Evolutionary conservation across 805 yeast species (phyloP).

Genomic region (Tetrapisispora phaffii): DNA sequence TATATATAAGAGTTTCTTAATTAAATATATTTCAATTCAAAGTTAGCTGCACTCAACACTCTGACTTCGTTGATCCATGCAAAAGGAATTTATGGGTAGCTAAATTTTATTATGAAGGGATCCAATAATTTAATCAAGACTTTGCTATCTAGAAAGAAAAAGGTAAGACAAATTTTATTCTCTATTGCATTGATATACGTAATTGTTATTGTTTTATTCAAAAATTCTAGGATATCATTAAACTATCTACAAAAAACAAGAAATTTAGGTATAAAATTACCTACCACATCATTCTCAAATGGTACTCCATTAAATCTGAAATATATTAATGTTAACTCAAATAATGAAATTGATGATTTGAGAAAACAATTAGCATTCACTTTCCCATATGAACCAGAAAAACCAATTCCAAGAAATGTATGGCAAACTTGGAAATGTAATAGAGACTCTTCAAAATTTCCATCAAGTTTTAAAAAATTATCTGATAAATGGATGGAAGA

Average conservation of each 20-base stretch:
- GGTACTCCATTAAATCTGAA: conserved; percentile 13
- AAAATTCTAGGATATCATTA: neutral
- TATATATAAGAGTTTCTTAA: too few species aligned
- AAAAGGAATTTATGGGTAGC: neutral
- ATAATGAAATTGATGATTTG: conserved; percentile 9
- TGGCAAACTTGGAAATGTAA: conserved; percentile 95
- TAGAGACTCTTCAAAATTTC: conserved; percentile 46
- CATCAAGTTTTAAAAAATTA: conserved; percentile 39
- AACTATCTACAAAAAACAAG: neutral
- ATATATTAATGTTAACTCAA: neutral
- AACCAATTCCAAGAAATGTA: conserved; percentile 63
- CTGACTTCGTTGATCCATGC: neutral
- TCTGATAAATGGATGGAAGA: conserved; percentile 48
- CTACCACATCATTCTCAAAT: conserved; percentile 16
- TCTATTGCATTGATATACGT: neutral
- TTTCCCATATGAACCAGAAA: conserved; percentile 62
- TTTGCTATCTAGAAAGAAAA: neutral
- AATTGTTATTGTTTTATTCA: neutral
- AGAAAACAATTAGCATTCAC: conserved; percentile 49
- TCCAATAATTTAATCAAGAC: neutral
- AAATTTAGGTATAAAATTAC: conserved; percentile 8
- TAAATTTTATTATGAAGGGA: neutral
- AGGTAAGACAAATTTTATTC: neutral
- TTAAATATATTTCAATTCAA: too few species aligned
- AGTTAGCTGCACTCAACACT: too few species aligned